Evolutionary conservation across 208 protist species (phyloP), one percentile per base, ranked within the genome.

Genomic region (Leishmania tropica): DNA sequence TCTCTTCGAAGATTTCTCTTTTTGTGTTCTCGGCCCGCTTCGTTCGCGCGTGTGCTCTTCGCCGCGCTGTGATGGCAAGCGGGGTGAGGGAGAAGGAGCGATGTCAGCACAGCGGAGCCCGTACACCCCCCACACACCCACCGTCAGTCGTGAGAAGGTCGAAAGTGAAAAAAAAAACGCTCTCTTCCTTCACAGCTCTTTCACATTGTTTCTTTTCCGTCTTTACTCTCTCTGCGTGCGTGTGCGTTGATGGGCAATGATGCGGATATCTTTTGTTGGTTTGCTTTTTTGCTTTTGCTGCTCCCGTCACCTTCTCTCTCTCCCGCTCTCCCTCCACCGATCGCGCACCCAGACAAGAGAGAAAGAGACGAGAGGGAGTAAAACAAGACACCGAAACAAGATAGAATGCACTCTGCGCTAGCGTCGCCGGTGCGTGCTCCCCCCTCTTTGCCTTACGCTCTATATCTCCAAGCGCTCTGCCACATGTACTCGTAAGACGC

Each of bases 201-300:
- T 35, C 60, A 37, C 60, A 67, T 35, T 67, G 60, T 67, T 35
- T 67, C n/a, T 37, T 67, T 37, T 67, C 11, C 3, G 37, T 72
- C 75, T 87, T 35, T 77, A 40, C 78, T 85, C 51, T 28, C 62
- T 81, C 86, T 87, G 6, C 53, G 19, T 78, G 40, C 40, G 15
- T 67, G 60, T 17, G 60, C 2, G 60, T 35, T 68, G 73, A 5
- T 53, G 1, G 21, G 76, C 53, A 31, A 47, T 65, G 84, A 75
- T 75, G 67, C 76, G 35, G 77, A 79, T 28, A 45, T 45, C 6
- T 45, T 45, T 45, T 45, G 31, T 10, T 45, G 80, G 79, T 56
- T 85, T 81, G 76, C 51, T 35, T 74, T 81, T 48, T 1, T 48
- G 45, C 8, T 48, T 13, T 48, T 48, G 45, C 45, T 48, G 45